Conservation (phyloP, 2,329 filamentous ascomycete genomes). For the Aspergillus sp. region DNA sequence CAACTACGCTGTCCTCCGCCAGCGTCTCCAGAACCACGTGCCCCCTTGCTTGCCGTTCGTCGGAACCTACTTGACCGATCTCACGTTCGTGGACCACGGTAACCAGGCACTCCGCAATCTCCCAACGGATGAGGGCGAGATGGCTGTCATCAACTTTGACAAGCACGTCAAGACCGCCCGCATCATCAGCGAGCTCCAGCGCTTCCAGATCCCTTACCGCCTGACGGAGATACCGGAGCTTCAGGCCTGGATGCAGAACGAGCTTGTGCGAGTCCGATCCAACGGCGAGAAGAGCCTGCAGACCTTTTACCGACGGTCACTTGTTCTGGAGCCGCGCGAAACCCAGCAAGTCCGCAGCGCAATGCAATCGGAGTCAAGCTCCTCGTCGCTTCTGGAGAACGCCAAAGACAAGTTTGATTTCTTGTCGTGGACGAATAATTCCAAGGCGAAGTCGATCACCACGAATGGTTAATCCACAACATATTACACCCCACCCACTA, state of each 20-base stretch:
- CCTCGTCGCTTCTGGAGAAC: slow-evolving; percentile 35
- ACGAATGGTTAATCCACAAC: slow-evolving; percentile 30
- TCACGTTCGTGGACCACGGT: slow-evolving; percentile 93
- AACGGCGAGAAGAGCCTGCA: slow-evolving; percentile 63
- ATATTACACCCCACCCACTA: neutral
- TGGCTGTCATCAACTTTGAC: slow-evolving; percentile 94
- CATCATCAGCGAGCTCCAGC: slow-evolving; percentile 92
- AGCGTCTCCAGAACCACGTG: slow-evolving; percentile 78
- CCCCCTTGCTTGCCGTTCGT: slow-evolving; percentile 94
- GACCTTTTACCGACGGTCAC: slow-evolving; percentile 76
- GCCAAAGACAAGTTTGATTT: slow-evolving; percentile 55
- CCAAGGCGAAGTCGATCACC: slow-evolving; percentile 41
- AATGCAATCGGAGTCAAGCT: slow-evolving; percentile 28
- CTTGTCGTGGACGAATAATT: slow-evolving; percentile 50
- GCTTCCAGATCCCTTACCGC: slow-evolving; percentile 91
- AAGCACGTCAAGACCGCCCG: slow-evolving; percentile 93
- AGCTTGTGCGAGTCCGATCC: slow-evolving; percentile 73
- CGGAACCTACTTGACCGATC: slow-evolving; percentile 92
- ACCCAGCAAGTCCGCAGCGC: slow-evolving; percentile 21
- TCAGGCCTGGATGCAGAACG: slow-evolving; percentile 86
- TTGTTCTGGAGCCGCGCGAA: slow-evolving; percentile 71
- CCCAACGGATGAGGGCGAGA: slow-evolving; percentile 61
- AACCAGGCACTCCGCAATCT: slow-evolving; percentile 84
- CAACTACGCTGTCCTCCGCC: slow-evolving; percentile 85
- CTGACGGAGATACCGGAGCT: slow-evolving; percentile 81